Evolutionary conservation across 2,329 filamentous ascomycete genomes (phyloP).

Genomic region (Alternaria tenuissima): DNA sequence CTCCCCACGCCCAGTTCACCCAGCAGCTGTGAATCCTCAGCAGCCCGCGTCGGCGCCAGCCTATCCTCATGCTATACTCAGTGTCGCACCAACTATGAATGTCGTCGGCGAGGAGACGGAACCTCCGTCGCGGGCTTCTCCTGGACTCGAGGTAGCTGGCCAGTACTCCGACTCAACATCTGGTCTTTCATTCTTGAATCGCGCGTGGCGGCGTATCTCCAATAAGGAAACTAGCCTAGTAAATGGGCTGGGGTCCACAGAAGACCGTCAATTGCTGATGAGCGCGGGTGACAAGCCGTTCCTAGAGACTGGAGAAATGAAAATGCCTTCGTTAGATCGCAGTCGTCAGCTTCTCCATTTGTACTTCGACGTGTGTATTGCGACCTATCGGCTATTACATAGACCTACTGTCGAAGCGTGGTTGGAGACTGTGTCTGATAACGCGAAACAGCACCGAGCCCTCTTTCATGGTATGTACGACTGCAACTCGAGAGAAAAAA

Average conservation of each 20-base stretch:
- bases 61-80: slow-evolving; percentile 5
- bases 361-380: slow-evolving; percentile 67
- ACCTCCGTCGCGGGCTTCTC: slow-evolving; percentile 48
- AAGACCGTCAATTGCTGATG: slow-evolving; percentile 56
- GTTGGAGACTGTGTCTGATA: slow-evolving; percentile 37
- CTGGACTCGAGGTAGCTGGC: slow-evolving; percentile 61
- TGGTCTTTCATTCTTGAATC: slow-evolving; percentile 66
- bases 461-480: slow-evolving; percentile 49
- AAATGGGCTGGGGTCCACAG: slow-evolving; percentile 19
- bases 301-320: slow-evolving; percentile 42
- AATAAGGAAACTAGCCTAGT: slow-evolving; percentile 59
- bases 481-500: not conserved
- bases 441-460: slow-evolving; percentile 28
- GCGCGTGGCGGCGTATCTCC: slow-evolving; percentile 72
- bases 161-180: slow-evolving; percentile 65
- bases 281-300: slow-evolving; percentile 63
- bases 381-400: slow-evolving; percentile 66
- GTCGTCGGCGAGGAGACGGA: slow-evolving; percentile 10
- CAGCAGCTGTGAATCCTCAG: not conserved
- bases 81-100: not conserved
- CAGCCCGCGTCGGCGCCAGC: not conserved
- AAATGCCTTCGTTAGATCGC: slow-evolving; percentile 22
- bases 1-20: slow-evolving; percentile 19
- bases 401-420: slow-evolving; percentile 61
- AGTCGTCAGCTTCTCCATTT: slow-evolving; percentile 54